These are phyloP conservation scores for Coemansia sp. DNA, from an alignment of 192 early-diverging fungal species.

Conservation along the genomic window DNA sequence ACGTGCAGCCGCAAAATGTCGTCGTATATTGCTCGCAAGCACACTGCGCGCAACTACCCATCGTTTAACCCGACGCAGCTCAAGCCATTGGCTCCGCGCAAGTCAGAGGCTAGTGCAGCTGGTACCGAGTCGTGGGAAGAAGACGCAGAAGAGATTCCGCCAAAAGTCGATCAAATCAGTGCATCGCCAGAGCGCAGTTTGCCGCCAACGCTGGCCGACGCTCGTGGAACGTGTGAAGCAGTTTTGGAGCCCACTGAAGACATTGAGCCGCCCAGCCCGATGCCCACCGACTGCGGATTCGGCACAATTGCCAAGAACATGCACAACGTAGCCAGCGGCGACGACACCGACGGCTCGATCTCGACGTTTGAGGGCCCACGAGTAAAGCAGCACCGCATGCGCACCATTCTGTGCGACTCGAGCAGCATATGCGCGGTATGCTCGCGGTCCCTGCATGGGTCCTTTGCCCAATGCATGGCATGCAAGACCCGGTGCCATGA, in stretches of 20 bases:
- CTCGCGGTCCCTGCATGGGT: constrained; percentile 27
- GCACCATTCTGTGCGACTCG: constrained; percentile 44
- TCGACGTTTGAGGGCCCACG: constrained; percentile 52
- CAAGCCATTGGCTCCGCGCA: constrained; percentile 11
- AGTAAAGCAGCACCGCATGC: constrained; percentile 46
- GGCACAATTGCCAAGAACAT: neutral
- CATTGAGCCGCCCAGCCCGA: too few relatives aligned
- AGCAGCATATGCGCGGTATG: constrained; percentile 39
- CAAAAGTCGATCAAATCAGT: neutral
- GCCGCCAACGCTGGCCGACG: neutral
- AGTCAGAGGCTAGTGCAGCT: neutral
- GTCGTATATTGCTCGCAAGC: constrained; percentile 39
- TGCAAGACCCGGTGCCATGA: constrained; percentile 54
- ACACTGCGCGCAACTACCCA: constrained; percentile 23
- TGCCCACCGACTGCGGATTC: neutral
- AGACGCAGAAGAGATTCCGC: neutral
- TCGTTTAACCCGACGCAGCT: constrained; percentile 35
- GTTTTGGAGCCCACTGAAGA: neutral
- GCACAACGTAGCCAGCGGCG: constrained; percentile 15
- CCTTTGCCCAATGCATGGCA: constrained; percentile 48
- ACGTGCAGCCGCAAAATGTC: constrained; percentile 55
- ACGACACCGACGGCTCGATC: constrained; percentile 47
- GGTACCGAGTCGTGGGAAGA: constrained; percentile 6
- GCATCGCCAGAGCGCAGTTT: neutral
- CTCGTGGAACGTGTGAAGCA: neutral